phyloP scores from a whole-genome alignment of 176 grass and related monocot genomes.

The Musa acuminata region DNA sequence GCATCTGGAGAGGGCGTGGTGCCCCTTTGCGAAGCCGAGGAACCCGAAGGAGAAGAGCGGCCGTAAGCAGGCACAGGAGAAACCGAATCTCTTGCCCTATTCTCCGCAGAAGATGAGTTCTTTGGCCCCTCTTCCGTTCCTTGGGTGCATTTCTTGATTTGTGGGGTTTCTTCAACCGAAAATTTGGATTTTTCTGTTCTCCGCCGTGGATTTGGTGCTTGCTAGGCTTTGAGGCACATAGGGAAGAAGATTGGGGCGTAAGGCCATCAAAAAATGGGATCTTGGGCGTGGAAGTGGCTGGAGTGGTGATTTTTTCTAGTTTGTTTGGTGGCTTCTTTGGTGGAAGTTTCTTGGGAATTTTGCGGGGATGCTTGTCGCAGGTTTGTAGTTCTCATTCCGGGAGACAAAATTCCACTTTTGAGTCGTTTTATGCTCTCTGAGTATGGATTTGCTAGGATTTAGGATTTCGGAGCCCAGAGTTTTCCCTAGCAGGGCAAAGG shows the following conservation, averaged over 20 bases:
- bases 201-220: neutral
- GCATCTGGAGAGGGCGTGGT: neutral
- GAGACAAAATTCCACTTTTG: neutral
- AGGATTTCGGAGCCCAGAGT: neutral
- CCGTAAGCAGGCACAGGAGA: neutral
- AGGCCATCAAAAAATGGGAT: neutral
- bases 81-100: neutral
- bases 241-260: neutral
- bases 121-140: neutral
- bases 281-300: neutral
- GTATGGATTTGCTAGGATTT: neutral
- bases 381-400: neutral
- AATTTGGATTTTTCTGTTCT: neutral
- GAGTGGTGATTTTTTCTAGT: neutral
- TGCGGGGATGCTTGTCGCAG: neutral
- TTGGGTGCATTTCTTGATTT: neutral
- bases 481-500: conserved; percentile 9
- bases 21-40: neutral
- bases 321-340: conserved; percentile 1
- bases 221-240: neutral
- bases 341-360: no score
- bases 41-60: neutral
- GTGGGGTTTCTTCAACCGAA: neutral
- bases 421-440: neutral
- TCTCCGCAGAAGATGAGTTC: neutral